Evolutionary conservation across 345 rosid species (phyloP).

Genomic region (Firmiana major): DNA sequence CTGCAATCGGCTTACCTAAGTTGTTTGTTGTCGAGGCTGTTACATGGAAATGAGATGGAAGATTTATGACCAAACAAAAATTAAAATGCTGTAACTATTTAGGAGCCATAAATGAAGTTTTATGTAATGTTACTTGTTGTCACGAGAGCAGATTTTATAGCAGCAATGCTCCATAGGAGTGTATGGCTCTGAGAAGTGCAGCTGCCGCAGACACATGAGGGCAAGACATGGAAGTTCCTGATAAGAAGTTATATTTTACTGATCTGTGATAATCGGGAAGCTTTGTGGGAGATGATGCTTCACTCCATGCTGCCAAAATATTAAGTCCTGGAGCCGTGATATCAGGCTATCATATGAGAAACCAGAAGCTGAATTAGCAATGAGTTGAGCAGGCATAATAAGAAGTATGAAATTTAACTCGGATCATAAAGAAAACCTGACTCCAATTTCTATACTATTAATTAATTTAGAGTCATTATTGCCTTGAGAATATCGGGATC

Average conservation of each 20-base stretch:
- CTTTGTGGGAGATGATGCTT: slow-evolving; percentile 44
- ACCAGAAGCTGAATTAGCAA: background rate
- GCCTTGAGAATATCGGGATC: slow-evolving; percentile 78
- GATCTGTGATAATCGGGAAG: slow-evolving; percentile 34
- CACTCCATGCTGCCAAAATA: slow-evolving; percentile 86
- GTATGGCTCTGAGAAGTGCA: slow-evolving; percentile 67
- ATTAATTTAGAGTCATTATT: background rate
- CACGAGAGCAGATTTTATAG: slow-evolving; percentile 74
- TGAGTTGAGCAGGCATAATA: no score
- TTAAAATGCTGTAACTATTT: background rate
- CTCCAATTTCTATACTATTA: background rate
- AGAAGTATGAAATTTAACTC: no score
- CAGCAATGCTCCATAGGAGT: slow-evolving; percentile 86
- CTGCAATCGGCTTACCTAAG: slow-evolving; percentile 39
- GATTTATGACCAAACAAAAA: background rate
- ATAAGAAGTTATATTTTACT: slow-evolving; percentile 37
- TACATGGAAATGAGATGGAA: background rate
- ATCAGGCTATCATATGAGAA: slow-evolving; percentile 50
- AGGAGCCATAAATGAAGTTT: background rate
- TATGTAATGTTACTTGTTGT: slow-evolving; percentile 41
- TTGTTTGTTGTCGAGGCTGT: slow-evolving; percentile 56
- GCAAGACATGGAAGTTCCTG: slow-evolving; percentile 93
- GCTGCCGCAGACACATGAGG: slow-evolving; percentile 84
- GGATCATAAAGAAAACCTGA: no score
- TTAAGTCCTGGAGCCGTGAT: slow-evolving; percentile 74